Evolutionary conservation across 2,329 filamentous ascomycete species (phyloP).

Genomic region (Aspergillus hortae): DNA sequence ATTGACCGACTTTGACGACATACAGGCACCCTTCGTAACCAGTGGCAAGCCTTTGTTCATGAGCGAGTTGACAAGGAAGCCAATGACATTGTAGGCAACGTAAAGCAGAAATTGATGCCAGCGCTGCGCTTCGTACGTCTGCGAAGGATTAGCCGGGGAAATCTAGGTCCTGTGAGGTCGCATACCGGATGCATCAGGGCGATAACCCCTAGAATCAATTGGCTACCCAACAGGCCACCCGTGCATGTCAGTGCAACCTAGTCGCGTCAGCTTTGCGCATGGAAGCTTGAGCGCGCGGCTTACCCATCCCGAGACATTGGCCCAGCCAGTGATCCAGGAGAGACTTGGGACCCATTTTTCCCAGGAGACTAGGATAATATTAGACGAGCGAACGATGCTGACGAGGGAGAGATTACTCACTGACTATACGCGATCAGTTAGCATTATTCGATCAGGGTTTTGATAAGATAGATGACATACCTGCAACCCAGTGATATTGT

Average conservation of each 20-base stretch:
- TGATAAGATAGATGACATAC: slow-evolving; percentile 17
- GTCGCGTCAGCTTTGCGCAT: too few species aligned
- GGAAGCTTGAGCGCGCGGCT: background rate
- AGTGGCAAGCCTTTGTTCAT: slow-evolving; percentile 59
- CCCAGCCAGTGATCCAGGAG: slow-evolving; percentile 68
- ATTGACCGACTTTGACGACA: slow-evolving; percentile 5
- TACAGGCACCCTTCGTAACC: slow-evolving; percentile 63
- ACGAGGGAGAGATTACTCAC: slow-evolving; percentile 21
- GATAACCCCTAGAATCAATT: slow-evolving; percentile 64
- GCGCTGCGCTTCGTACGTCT: slow-evolving; percentile 51
- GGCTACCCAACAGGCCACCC: slow-evolving; percentile 63
- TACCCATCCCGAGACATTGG: slow-evolving; percentile 68
- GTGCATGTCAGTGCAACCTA: slow-evolving; percentile 60
- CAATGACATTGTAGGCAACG: slow-evolving; percentile 58
- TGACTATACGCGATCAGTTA: slow-evolving; percentile 16
- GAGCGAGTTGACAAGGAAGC: slow-evolving; percentile 64
- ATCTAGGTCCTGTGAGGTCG: background rate
- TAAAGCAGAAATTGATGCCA: slow-evolving; percentile 77
- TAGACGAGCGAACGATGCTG: background rate
- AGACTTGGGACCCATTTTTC: slow-evolving; percentile 58
- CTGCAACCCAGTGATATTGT: slow-evolving; percentile 70
- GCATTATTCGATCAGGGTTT: background rate
- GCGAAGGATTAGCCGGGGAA: background rate
- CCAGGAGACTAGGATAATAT: slow-evolving; percentile 49
- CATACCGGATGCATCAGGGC: slow-evolving; percentile 54